A percentile compares a stretch with the other conserved stretches of the same genome.
Evolutionary conservation across 257 asterid genomes (phyloP).

Genomic region (Capsicum rhomboideum): DNA sequence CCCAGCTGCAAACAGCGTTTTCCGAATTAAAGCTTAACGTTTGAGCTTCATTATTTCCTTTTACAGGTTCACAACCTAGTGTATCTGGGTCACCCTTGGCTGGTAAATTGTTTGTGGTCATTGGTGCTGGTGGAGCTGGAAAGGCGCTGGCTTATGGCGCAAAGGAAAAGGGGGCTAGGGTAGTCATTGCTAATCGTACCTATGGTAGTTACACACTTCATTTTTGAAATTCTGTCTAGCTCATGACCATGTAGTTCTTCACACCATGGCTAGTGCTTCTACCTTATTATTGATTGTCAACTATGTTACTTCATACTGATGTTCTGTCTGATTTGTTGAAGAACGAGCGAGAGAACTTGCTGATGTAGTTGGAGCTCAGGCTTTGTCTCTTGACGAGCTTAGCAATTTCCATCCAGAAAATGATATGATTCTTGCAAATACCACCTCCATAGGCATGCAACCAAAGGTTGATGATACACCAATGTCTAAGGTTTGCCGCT

Average conservation of each 20-base stretch:
- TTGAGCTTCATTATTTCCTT: conserved; percentile 1
- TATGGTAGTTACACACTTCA: conserved; percentile 48
- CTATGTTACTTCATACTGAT: neutral
- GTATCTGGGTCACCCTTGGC: conserved; percentile 55
- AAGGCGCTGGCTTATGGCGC: conserved; percentile 97
- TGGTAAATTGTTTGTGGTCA: conserved; percentile 72
- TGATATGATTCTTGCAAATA: conserved; percentile 94
- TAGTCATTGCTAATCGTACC: conserved; percentile 89
- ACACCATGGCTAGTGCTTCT: neutral
- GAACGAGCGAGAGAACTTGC: conserved; percentile 91
- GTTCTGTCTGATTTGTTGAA: conserved; percentile 12
- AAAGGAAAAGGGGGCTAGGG: conserved; percentile 88
- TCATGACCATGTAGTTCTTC: neutral
- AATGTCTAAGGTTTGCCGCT: conserved; percentile 61
- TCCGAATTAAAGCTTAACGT: conserved; percentile 1
- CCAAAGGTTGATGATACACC: conserved; percentile 89
- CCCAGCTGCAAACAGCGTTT: conserved; percentile 3
- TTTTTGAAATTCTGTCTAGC: neutral
- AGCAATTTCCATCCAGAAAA: conserved; percentile 65
- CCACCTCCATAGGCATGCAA: conserved; percentile 97
- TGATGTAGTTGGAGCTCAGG: conserved; percentile 67
- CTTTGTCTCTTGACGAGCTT: conserved; percentile 67
- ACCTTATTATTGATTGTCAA: neutral
- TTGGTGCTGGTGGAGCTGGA: conserved; percentile 99
- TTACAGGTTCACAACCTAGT: conserved; percentile 31